Conservation (phyloP, 2,329 filamentous ascomycete species). For the Paecilomyces sp. region DNA sequence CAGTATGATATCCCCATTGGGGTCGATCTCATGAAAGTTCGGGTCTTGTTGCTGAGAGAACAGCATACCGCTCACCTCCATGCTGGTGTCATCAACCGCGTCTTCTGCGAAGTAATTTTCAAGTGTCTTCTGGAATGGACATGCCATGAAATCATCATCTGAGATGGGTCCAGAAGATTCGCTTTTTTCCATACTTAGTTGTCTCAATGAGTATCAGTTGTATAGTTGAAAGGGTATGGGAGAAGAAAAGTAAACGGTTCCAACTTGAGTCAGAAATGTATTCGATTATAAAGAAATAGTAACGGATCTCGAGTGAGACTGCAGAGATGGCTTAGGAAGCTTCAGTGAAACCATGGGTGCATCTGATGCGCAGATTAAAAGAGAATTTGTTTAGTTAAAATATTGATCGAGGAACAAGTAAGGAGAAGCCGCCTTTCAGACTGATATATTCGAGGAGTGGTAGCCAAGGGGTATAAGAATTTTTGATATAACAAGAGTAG, state of each 20-base stretch:
- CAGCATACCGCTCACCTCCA: neutral
- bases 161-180: neutral
- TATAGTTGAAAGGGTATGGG: neutral
- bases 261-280: neutral
- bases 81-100: neutral
- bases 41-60: neutral
- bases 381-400: too few species aligned
- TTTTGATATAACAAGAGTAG: too few species aligned
- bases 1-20: neutral
- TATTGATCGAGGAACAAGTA: too few species aligned
- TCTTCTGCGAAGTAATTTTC: neutral
- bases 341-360: too few species aligned
- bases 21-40: neutral
- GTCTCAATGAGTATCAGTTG: neutral
- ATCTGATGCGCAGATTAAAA: too few species aligned
- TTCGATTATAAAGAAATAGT: neutral
- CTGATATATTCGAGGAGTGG: too few species aligned
- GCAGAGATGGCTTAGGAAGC: too few species aligned
- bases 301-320: slow-evolving; percentile 31
- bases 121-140: neutral
- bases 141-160: neutral
- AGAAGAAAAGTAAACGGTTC: neutral
- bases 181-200: neutral
- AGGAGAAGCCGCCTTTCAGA: too few species aligned
- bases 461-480: too few species aligned